Percentiles rank a stretch among this genome's conserved stretches.
These are phyloP conservation scores for Hypoxylon fragiforme DNA, from an alignment of 495 filamentous ascomycete species.

Conservation along the genomic window DNA sequence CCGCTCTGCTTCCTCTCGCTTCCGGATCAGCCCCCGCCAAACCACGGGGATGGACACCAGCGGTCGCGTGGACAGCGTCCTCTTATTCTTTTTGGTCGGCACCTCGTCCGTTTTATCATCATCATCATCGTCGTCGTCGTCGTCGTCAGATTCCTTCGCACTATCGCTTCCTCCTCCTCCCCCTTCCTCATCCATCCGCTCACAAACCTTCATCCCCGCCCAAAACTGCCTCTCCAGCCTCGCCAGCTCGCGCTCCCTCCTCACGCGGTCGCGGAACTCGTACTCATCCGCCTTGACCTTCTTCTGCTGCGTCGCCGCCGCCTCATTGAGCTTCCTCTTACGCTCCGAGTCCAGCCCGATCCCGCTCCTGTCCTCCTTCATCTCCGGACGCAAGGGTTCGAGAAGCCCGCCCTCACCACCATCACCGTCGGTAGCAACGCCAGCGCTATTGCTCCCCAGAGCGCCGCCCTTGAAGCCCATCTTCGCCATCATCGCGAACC, in stretches of 20 bases:
- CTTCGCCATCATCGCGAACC: slow-evolving; percentile 93
- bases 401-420: too few species aligned
- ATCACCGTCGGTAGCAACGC: too few species aligned
- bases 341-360: slow-evolving; percentile 82
- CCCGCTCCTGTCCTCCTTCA: slow-evolving; percentile 83
- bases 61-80: slow-evolving; percentile 48
- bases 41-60: slow-evolving; percentile 72
- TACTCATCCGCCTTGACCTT: slow-evolving; percentile 68
- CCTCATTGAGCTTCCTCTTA: slow-evolving; percentile 78
- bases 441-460: slow-evolving; percentile 60
- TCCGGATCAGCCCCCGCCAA: slow-evolving; percentile 73
- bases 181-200: slow-evolving; percentile 64
- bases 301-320: slow-evolving; percentile 57
- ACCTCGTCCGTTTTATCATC: slow-evolving; percentile 22
- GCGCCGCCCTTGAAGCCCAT: slow-evolving; percentile 83
- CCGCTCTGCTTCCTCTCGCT: slow-evolving; percentile 70
- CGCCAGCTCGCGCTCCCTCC: slow-evolving; percentile 70
- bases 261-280: slow-evolving; percentile 75
- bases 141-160: slow-evolving; percentile 22
- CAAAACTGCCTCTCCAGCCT: slow-evolving; percentile 66
- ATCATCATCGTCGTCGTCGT: too few species aligned
- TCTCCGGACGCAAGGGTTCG: slow-evolving; percentile 65
- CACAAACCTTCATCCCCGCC: slow-evolving; percentile 81
- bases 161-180: slow-evolving; percentile 19
- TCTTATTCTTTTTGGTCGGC: slow-evolving; percentile 43